Evolutionary conservation across 768 basidiomycete species (phyloP).

Genomic region (Crassisporium funariophilum): DNA sequence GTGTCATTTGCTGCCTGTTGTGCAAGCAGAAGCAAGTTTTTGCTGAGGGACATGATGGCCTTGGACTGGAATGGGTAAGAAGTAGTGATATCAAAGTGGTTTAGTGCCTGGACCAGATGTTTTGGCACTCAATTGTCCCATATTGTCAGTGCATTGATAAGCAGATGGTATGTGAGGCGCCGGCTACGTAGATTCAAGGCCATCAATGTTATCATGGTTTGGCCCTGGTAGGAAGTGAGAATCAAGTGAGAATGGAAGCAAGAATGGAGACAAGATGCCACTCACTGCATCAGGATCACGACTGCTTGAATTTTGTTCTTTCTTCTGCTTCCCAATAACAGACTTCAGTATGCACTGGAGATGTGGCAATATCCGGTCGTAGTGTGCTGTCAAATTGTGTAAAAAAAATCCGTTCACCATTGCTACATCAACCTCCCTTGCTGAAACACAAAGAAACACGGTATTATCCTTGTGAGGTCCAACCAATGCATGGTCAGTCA

Average conservation of each 20-base stretch:
- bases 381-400: background rate
- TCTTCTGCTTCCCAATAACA: slow-evolving; percentile 1
- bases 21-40: slow-evolving; percentile 3
- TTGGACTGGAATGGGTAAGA: slow-evolving; percentile 13
- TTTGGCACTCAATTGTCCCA: slow-evolving; percentile 20
- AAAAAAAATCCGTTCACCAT: slow-evolving; percentile 11
- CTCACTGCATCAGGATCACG: slow-evolving; percentile 4
- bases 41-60: slow-evolving; percentile 11
- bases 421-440: slow-evolving; percentile 8
- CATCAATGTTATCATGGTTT: slow-evolving; percentile 17
- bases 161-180: slow-evolving; percentile 7
- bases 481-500: slow-evolving; percentile 3
- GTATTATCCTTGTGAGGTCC: slow-evolving; percentile 6
- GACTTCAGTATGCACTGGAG: slow-evolving; percentile 9
- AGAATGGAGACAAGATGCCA: background rate
- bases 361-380: slow-evolving; percentile 14
- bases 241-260: background rate
- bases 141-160: slow-evolving; percentile 14
- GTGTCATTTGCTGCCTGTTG: slow-evolving; percentile 16
- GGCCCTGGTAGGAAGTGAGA: too few relatives aligned
- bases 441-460: slow-evolving; percentile 6
- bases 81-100: slow-evolving; percentile 15
- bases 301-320: background rate
- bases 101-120: slow-evolving; percentile 14
- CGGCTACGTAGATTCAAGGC: slow-evolving; percentile 18